Evolutionary conservation across 2,329 filamentous ascomycete species (phyloP), one percentile per base, ranked within the genome.

Genomic region (Alternaria dauci): DNA sequence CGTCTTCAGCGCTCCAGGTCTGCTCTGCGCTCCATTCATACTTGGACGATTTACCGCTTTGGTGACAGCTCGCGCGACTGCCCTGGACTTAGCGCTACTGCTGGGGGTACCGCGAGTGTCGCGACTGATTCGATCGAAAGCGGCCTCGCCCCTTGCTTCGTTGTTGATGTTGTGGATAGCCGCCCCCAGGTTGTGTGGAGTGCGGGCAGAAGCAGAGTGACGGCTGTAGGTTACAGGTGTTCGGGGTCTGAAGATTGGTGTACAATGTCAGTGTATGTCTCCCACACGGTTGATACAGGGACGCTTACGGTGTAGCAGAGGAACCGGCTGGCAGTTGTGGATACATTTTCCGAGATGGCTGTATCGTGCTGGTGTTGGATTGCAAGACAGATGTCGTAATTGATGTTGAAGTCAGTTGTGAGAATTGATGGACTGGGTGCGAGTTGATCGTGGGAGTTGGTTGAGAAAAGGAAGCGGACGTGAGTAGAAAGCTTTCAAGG

Each of bases 141-240:
- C 39, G 14, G 50, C 43, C 8, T 28, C 47, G 20, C 55, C 55
- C 44, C 39, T 44, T n/a, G 38, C 44, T 55, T 55, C 59, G 46
- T 51, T 28, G 11, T 58, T 44, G 16, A 36, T 34, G 8, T 36
- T 18, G 11, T 23, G 42, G 16, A 43, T 28, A n/a, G 23, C n/a
- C 7, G 23, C 43, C 9, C 9, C 26, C 18, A n/a, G 7, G 28
- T n/a, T 8, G 8, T 14, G 12, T 20, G 12, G 8, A n/a, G 26
- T 28, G 28, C 28, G 14, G 8, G 28, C 16, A 8, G n/a, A 25
- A 32, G 1, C 11, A 9, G 53, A 28, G 39, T 47, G 20, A 6
- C 6, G 23, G 6, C 26, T 42, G 26, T 57, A 41, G n/a, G 53
- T 34, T 23, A 42, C 20, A 48, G 43, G 28, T 23, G 28, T 43